Conservation (phyloP, 2,329 filamentous ascomycete genomes). For the Alternaria arbusti region DNA sequence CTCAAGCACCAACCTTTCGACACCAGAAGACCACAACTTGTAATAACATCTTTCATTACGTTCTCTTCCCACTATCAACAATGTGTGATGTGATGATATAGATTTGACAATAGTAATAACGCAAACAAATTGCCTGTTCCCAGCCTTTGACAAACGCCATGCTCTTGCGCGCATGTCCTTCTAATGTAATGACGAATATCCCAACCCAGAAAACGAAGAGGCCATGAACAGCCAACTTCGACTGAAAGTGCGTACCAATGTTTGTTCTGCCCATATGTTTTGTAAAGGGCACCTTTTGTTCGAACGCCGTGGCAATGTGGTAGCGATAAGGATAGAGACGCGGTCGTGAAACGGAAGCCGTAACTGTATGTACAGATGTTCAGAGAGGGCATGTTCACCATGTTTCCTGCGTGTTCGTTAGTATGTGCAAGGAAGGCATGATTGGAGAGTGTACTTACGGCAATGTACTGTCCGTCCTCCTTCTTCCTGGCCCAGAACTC, state of each 20-base stretch:
- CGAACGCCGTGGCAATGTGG: constrained; percentile 16
- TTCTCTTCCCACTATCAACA: neutral
- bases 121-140: neutral
- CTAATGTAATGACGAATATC: neutral
- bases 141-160: constrained; percentile 4
- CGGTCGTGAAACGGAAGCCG: constrained; percentile 1
- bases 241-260: neutral
- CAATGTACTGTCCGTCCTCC: constrained; percentile 93
- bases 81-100: neutral
- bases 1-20: neutral
- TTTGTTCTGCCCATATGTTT: constrained; percentile 1
- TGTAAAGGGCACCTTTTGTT: constrained; percentile 11
- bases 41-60: neutral
- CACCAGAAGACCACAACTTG: neutral
- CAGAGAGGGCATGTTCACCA: constrained; percentile 1
- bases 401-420: constrained; percentile 7
- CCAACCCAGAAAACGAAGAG: constrained; percentile 2
- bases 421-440: neutral
- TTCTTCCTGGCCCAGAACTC: constrained; percentile 93
- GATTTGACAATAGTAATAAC: neutral
- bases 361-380: neutral
- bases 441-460: constrained; percentile 57
- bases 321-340: constrained; percentile 7
- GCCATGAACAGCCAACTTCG: neutral
- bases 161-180: constrained; percentile 12